A percentile compares a stretch with the other conserved stretches of the same genome.
phyloP scores from a whole-genome alignment of 768 basidiomycete species.

The Coprinopsis sp. region DNA sequence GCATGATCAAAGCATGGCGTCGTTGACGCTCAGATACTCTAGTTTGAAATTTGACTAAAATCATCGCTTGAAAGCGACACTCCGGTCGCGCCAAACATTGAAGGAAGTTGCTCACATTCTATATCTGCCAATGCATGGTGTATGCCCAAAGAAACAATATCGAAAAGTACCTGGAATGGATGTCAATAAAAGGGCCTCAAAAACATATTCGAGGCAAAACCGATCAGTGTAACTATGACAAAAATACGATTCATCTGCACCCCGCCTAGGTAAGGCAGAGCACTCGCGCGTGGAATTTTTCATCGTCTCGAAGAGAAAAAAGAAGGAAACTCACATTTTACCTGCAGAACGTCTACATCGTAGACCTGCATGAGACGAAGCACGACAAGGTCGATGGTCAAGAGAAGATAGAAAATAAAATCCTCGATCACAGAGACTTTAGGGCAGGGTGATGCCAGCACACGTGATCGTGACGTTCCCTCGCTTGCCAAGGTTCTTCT shows the following conservation, averaged over 20 bases:
- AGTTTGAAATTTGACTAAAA: constrained; percentile 70
- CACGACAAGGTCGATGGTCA: neutral
- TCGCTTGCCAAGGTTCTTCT: no score
- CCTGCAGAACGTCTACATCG: neutral
- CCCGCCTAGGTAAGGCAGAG: constrained; percentile 52
- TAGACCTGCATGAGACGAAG: neutral
- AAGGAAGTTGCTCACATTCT: constrained; percentile 7
- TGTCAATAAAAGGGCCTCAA: constrained; percentile 9
- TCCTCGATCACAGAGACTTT: neutral
- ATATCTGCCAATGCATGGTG: neutral
- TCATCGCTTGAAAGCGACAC: constrained; percentile 42
- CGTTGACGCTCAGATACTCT: constrained; percentile 81
- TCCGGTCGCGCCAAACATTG: neutral
- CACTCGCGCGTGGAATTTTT: constrained; percentile 39
- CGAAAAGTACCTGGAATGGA: neutral
- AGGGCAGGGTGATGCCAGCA: neutral
- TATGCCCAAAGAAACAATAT: neutral
- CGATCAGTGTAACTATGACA: constrained; percentile 95
- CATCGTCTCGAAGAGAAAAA: constrained; percentile 49
- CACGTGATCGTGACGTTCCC: no score
- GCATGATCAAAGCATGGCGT: constrained; percentile 67
- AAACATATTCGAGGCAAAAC: constrained; percentile 25
- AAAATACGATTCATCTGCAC: constrained; percentile 48
- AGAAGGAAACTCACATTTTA: neutral
- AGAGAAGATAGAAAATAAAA: neutral